A percentile compares a stretch with the other conserved stretches of the same genome.
phyloP scores from a whole-genome alignment of 2,329 filamentous ascomycete genomes.

The Pleomassaria siparia region DNA sequence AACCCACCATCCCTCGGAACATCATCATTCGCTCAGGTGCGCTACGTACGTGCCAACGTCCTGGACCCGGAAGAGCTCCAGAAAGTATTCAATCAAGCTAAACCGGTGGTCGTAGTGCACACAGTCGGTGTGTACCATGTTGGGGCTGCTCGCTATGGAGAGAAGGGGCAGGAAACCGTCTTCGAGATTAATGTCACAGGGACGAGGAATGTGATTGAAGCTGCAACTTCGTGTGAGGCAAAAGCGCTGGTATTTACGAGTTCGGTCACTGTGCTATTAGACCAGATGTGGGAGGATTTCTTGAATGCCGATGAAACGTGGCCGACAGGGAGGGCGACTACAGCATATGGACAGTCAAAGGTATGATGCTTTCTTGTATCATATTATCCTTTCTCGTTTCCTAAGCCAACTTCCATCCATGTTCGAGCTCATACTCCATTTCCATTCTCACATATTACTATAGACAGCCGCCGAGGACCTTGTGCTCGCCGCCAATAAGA shows the following conservation, averaged over 20 bases:
- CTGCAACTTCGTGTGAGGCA: conserved; percentile 68
- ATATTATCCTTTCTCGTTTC: not conserved
- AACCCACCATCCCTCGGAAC: conserved; percentile 38
- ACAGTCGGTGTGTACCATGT: conserved; percentile 63
- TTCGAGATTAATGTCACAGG: conserved; percentile 86
- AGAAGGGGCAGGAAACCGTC: conserved; percentile 55
- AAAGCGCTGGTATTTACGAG: conserved; percentile 89
- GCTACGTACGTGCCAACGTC: conserved; percentile 46
- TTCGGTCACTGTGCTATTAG: conserved; percentile 82
- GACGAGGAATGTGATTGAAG: conserved; percentile 74
- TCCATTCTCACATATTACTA: not conserved
- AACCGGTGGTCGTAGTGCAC: conserved; percentile 85
- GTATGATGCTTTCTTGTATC: conserved; percentile 44
- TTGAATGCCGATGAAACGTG: conserved; percentile 83
- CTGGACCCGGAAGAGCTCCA: conserved; percentile 36
- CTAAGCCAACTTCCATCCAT: not conserved
- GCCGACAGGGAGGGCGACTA: conserved; percentile 70
- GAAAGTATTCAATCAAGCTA: conserved; percentile 60
- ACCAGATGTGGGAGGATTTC: conserved; percentile 72
- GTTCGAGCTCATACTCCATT: conserved; percentile 17
- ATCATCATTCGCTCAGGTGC: conserved; percentile 24
- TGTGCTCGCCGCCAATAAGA: conserved; percentile 72
- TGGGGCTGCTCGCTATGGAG: conserved; percentile 44
- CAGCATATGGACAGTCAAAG: conserved; percentile 90
- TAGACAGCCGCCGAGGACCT: conserved; percentile 78